These are phyloP conservation scores for Biscogniauxia mediterranea DNA, from an alignment of 2,329 filamentous ascomycete species.

Conservation along the genomic window DNA sequence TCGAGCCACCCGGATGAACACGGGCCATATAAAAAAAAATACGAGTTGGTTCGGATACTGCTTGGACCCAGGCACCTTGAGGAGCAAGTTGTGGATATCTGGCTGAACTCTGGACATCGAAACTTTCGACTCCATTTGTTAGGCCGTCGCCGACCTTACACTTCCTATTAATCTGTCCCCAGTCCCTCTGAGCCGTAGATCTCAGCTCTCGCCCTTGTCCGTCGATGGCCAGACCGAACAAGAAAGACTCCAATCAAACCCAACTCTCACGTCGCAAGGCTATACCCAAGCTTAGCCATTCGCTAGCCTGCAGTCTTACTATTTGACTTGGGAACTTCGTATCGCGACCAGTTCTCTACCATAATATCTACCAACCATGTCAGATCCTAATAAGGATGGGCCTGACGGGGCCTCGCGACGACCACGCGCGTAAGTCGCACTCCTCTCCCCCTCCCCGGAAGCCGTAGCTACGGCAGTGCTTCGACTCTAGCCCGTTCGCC, in stretches of 20 bases:
- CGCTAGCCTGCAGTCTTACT: slow-evolving; percentile 1
- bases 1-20: background rate
- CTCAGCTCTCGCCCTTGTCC: slow-evolving; percentile 2
- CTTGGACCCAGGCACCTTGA: background rate
- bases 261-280: slow-evolving; percentile 12
- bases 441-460: background rate
- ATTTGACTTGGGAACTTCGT: slow-evolving; percentile 2
- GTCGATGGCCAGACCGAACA: slow-evolving; percentile 15
- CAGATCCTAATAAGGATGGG: slow-evolving; percentile 21
- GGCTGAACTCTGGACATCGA: background rate
- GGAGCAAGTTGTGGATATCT: background rate
- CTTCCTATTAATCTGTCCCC: background rate
- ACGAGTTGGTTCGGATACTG: background rate
- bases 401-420: slow-evolving; percentile 25
- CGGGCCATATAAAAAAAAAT: background rate
- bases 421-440: slow-evolving; percentile 28
- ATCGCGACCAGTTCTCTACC: slow-evolving; percentile 2
- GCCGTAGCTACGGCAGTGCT: background rate
- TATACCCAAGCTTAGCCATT: slow-evolving; percentile 6
- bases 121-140: background rate
- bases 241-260: slow-evolving; percentile 7
- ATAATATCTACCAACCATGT: slow-evolving; percentile 16
- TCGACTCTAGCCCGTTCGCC: background rate
- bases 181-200: background rate
- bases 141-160: background rate